Base-by-base conservation (phyloP, 2,329 filamentous ascomycete genomes). In the Scleromitrula shiraiana region DNA sequence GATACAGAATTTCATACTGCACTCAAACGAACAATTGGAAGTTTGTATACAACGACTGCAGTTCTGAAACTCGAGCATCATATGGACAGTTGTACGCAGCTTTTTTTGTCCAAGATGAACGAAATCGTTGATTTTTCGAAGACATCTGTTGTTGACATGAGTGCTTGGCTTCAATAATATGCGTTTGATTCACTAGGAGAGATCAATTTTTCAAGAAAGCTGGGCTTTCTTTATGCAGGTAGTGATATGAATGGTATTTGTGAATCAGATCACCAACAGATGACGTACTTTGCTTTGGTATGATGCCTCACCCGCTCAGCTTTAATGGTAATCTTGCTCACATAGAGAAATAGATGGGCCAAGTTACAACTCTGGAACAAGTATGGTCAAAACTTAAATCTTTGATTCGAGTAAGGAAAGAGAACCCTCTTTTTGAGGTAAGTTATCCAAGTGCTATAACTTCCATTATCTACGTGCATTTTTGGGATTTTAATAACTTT, bases 111-210 rank as follows among this genome's bases (percentile, higher is more conserved):
- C 7, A 9, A 23, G 12, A 5, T 38, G 7, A 10, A 24, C 10
- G 36, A 24, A 3, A 6, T 22, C 12, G 8, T n/a, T 7, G 7
- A 14, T 7, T 24, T 24, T 24, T 9, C 10, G 12, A n/a, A n/a
- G n/a, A 17, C 36, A 38, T 12, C 8, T 7, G 12, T 24, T 38
- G 19, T 38, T 24, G 35, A 46, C 33, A 23, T 46, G 15, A 38
- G 37, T 22, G 23, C 19, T 5, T 48, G 45, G 45, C 17, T 48
- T 8, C 36, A 48, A 20, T 39, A 27, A 26, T 48, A 41, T 17
- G 17, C 45, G 3, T 48, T 48, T 27, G 45, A 48, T n/a, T 38
- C 39, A 7, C 27, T 48, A 23, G 37, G 26, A 6, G 45, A 48
- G 29, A 9, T 35, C 8, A 32, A 7, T 19, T 48, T 48, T 20